A percentile compares a stretch with the other conserved stretches of the same genome.
Conservation (phyloP, 1,284 basidiomycete species). For the Ustilago hordei region DNA sequence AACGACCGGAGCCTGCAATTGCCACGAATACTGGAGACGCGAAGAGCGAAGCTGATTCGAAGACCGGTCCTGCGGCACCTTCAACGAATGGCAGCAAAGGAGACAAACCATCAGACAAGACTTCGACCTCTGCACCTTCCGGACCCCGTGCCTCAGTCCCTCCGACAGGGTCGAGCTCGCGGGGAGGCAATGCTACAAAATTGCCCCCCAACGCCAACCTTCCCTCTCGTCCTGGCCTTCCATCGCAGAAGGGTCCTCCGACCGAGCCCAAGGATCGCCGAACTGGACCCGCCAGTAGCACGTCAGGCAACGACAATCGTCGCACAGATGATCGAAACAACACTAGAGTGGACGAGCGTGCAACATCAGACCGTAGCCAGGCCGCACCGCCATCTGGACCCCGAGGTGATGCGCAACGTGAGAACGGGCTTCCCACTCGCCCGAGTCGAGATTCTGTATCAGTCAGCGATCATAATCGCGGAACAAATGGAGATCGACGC, state of each 20-base stretch:
- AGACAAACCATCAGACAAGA: constrained; percentile 15
- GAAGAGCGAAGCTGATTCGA: constrained; percentile 3
- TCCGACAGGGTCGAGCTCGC: constrained; percentile 14
- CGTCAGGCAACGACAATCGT: constrained; percentile 10
- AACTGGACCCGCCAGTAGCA: constrained; percentile 3
- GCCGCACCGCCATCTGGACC: constrained; percentile 22
- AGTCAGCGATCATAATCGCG: constrained; percentile 17
- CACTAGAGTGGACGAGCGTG: constrained; percentile 16
- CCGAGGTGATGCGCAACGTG: constrained; percentile 13
- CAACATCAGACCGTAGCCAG: constrained; percentile 8
- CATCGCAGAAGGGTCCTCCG: constrained; percentile 21
- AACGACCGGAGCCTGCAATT: neutral
- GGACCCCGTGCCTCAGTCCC: constrained; percentile 11
- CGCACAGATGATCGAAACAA: constrained; percentile 21
- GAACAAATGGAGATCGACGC: constrained; percentile 16
- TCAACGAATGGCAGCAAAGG: constrained; percentile 11
- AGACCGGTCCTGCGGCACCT: neutral
- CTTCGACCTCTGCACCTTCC: constrained; percentile 9
- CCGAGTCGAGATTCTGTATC: constrained; percentile 6
- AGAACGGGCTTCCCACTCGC: constrained; percentile 29
- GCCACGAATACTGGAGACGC: neutral
- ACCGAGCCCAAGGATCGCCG: constrained; percentile 27
- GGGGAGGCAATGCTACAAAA: constrained; percentile 19
- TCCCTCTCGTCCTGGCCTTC: constrained; percentile 23
- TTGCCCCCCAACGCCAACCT: constrained; percentile 39